phyloP scores from a whole-genome alignment of 2,329 filamentous ascomycete species.

The Penicillium sp. region DNA sequence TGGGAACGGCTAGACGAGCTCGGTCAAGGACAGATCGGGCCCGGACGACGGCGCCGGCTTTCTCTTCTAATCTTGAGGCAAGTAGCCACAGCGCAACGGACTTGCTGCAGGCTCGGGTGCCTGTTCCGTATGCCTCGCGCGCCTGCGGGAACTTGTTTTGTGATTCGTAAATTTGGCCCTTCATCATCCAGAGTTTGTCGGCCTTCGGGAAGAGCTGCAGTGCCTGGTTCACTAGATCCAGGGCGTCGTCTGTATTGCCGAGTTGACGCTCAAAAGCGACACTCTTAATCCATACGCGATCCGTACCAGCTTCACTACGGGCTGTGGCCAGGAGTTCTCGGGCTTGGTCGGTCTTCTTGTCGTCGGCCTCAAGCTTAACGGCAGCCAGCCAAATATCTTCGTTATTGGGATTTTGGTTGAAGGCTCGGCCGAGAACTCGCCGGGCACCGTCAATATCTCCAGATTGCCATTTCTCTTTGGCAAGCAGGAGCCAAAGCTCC shows the following conservation, averaged over 20 bases:
- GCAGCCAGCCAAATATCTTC: constrained; percentile 97
- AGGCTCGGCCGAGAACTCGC: constrained; percentile 80
- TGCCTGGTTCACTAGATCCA: constrained; percentile 84
- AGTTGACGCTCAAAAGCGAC: constrained; percentile 88
- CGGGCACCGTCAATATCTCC: constrained; percentile 86
- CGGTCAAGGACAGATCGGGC: constrained; percentile 91
- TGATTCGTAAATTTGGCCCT: constrained; percentile 93
- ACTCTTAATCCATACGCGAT: constrained; percentile 96
- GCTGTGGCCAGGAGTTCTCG: constrained; percentile 78
- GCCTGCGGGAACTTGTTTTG: constrained; percentile 78
- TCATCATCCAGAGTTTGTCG: constrained; percentile 96
- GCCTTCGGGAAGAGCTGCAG: constrained; percentile 81
- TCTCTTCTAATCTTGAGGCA: constrained; percentile 83
- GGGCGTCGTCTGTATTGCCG: constrained; percentile 72
- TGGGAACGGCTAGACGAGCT: constrained; percentile 81
- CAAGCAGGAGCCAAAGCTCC: constrained; percentile 92
- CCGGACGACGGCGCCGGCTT: constrained; percentile 78
- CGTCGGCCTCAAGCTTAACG: constrained; percentile 93
- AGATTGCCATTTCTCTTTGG: constrained; percentile 88
- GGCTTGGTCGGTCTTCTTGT: constrained; percentile 76
- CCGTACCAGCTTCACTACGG: constrained; percentile 84
- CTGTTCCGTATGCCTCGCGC: constrained; percentile 82
- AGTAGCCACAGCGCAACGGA: constrained; percentile 89
- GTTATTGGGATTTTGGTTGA: constrained; percentile 93
- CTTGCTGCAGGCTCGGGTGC: constrained; percentile 80